Evolutionary conservation across 306 rosid species (phyloP).

Genomic region (Citrullus colocynthis): DNA sequence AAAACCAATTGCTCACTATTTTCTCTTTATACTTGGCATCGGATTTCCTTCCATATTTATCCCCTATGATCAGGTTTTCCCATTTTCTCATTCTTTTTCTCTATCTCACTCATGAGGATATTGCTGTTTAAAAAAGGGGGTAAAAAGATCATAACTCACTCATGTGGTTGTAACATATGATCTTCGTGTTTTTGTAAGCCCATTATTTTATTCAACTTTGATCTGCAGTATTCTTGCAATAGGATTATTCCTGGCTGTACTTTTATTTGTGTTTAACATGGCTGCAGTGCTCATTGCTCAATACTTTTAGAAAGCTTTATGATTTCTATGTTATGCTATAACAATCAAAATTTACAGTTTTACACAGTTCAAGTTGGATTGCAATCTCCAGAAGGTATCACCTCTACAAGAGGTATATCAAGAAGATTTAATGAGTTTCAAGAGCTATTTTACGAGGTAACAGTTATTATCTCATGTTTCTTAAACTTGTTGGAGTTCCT

Average conservation of each 20-base stretch:
- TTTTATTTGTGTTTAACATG: background rate
- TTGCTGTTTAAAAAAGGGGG: background rate
- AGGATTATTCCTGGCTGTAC: background rate
- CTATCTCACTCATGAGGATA: background rate
- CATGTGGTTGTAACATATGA: background rate
- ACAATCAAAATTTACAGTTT: slow-evolving; percentile 39
- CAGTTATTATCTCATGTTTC: slow-evolving; percentile 4
- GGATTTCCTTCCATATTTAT: background rate
- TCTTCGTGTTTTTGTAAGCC: background rate
- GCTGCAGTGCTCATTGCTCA: background rate
- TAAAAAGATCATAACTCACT: too few species aligned
- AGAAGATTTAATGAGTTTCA: slow-evolving; percentile 77
- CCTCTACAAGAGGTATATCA: slow-evolving; percentile 43
- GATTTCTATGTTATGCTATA: slow-evolving; percentile 8
- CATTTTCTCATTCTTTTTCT: background rate
- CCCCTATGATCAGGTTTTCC: background rate
- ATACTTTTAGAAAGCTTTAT: background rate
- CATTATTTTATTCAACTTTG: background rate
- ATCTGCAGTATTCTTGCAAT: too few species aligned
- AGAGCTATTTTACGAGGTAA: slow-evolving; percentile 54
- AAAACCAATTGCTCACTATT: background rate
- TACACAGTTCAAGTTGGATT: slow-evolving; percentile 78
- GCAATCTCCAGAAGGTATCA: slow-evolving; percentile 74
- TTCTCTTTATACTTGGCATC: background rate
- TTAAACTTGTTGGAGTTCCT: background rate